A percentile compares a stretch with the other conserved stretches of the same genome.
These are phyloP conservation scores for Ensete glaucum DNA, from an alignment of 176 grass and related monocot species.

Conservation along the genomic window DNA sequence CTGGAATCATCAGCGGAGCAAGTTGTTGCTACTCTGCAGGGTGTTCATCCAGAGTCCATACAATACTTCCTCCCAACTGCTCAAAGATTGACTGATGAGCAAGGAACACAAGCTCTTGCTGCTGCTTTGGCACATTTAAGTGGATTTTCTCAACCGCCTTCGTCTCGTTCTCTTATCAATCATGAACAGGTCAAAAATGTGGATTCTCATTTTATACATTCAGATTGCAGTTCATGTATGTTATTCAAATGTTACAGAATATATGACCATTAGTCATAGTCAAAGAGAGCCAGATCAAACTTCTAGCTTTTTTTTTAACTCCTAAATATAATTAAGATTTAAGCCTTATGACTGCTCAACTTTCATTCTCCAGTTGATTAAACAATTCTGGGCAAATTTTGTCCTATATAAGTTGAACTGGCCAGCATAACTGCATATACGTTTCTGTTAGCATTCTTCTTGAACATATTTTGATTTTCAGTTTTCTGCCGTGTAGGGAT, in stretches of 20 bases:
- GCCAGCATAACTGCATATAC: background rate
- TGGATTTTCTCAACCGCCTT: constrained; percentile 92
- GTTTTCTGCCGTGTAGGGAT: constrained; percentile 48
- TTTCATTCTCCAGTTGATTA: background rate
- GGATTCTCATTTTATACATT: constrained; percentile 8
- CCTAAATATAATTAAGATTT: too few species aligned
- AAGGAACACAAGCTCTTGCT: constrained; percentile 80
- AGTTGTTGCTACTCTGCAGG: constrained; percentile 71
- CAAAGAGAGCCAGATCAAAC: background rate
- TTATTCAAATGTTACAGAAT: constrained; percentile 13
- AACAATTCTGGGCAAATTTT: background rate
- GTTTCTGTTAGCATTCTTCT: constrained; percentile 2
- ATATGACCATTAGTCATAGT: background rate
- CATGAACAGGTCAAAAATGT: constrained; percentile 64
- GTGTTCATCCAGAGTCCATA: constrained; percentile 66
- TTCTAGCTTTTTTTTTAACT: background rate
- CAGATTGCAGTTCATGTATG: background rate
- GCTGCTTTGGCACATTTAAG: constrained; percentile 94
- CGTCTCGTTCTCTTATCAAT: constrained; percentile 85
- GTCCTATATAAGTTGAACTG: background rate
- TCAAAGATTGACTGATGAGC: constrained; percentile 53
- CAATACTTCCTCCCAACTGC: constrained; percentile 68
- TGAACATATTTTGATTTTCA: background rate
- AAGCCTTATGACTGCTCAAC: background rate
- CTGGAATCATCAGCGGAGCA: constrained; percentile 90